Evolutionary conservation across 2,329 filamentous ascomycete species (phyloP).

Genomic region (Fonsecaea multimorphosa): DNA sequence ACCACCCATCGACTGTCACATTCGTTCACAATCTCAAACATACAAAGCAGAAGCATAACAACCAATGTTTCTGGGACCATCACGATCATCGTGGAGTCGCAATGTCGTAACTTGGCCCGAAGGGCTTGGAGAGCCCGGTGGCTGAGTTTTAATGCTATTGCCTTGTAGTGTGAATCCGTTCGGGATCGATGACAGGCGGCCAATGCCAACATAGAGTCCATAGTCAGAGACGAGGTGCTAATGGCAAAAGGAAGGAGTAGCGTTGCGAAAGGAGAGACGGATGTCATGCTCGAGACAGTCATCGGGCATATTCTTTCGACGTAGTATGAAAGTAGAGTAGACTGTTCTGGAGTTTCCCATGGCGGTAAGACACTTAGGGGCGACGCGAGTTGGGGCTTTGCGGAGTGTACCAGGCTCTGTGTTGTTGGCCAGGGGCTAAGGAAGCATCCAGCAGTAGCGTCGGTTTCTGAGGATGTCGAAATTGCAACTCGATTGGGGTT

Average conservation of each 20-base stretch:
- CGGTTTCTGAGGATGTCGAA: background rate
- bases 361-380: constrained; percentile 1
- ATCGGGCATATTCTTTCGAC: constrained; percentile 21
- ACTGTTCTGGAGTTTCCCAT: constrained; percentile 3
- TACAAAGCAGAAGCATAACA: constrained; percentile 56
- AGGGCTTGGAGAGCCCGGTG: constrained; percentile 40
- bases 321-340: constrained; percentile 26
- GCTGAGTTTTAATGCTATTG: constrained; percentile 14
- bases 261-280: constrained; percentile 21
- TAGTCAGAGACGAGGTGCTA: constrained; percentile 16
- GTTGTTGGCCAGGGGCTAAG: constrained; percentile 16
- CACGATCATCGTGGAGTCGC: constrained; percentile 6
- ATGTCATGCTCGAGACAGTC: constrained; percentile 15
- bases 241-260: constrained; percentile 25
- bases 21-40: constrained; percentile 54
- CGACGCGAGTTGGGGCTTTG: background rate
- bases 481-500: background rate
- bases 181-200: constrained; percentile 26
- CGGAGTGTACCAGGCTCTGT: background rate
- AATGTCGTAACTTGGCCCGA: constrained; percentile 38
- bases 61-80: constrained; percentile 45
- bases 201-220: constrained; percentile 25
- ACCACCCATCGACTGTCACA: constrained; percentile 56
- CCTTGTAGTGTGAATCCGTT: constrained; percentile 16
- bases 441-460: constrained; percentile 2